Conservation (phyloP, 2,329 filamentous ascomycete genomes). For the Drechslerella coelobrocha region DNA sequence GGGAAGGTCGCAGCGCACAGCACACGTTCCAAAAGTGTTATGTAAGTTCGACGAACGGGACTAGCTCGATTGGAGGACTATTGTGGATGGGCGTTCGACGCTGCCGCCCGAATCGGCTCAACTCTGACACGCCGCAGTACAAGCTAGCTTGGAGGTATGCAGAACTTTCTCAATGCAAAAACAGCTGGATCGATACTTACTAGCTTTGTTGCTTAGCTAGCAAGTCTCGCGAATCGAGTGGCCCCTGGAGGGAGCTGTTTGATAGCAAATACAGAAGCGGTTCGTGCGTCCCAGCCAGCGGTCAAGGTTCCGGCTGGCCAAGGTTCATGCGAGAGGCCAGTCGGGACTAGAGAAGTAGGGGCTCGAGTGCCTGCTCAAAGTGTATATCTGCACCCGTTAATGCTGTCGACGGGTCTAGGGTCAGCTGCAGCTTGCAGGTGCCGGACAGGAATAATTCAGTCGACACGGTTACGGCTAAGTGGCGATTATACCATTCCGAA, state of each 20-base stretch:
- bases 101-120: conserved; percentile 1
- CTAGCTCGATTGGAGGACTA: not conserved
- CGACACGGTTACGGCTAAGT: conserved; percentile 6
- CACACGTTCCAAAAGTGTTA: conserved; percentile 27
- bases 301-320: conserved; percentile 43
- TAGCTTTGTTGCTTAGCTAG: not conserved
- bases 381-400: conserved; percentile 49
- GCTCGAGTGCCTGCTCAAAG: conserved; percentile 26
- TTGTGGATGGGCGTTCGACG: not conserved
- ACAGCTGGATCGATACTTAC: conserved; percentile 3
- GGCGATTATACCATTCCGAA: not conserved
- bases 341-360: not conserved
- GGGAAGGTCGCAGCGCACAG: conserved; percentile 16
- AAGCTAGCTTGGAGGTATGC: not conserved
- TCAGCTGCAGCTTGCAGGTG: conserved; percentile 42
- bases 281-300: conserved; percentile 30
- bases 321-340: conserved; percentile 23
- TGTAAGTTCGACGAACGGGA: not conserved
- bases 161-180: conserved; percentile 1
- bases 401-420: conserved; percentile 28
- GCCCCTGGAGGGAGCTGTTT: not conserved
- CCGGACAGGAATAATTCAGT: conserved; percentile 10
- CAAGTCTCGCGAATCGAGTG: conserved; percentile 3
- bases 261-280: conserved; percentile 11
- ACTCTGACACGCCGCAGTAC: not conserved